A percentile compares a stretch with the other conserved stretches of the same genome.
phyloP scores from a whole-genome alignment of 345 rosid species.

The Cochlearia excelsa region DNA sequence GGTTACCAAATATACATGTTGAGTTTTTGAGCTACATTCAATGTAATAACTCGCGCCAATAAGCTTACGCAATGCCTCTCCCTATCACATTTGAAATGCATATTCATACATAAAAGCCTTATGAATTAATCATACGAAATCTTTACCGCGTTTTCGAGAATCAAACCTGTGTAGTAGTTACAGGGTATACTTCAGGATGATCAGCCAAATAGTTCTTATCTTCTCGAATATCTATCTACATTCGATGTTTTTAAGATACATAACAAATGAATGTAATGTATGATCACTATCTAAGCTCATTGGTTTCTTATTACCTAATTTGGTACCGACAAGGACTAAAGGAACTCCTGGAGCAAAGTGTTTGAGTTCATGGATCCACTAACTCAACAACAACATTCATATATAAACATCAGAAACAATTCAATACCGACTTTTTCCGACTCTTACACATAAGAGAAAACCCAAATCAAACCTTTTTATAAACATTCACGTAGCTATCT shows the following conservation, averaged over 20 bases:
- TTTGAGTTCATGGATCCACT: conserved; percentile 99
- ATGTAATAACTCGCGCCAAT: conserved; percentile 78
- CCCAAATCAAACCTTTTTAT: conserved; percentile 56
- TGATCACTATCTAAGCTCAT: conserved; percentile 21
- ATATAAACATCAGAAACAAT: conserved; percentile 27
- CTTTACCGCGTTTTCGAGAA: too few relatives aligned
- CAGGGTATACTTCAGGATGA: conserved; percentile 83
- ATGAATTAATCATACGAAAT: background rate
- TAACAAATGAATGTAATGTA: too few relatives aligned
- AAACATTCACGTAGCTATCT: conserved; percentile 78
- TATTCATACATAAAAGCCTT: background rate
- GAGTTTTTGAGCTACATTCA: conserved; percentile 93
- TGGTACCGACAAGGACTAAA: conserved; percentile 84
- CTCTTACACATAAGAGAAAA: conserved; percentile 1
- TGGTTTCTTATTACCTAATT: conserved; percentile 63
- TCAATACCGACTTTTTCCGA: conserved; percentile 2
- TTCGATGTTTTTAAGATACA: too few relatives aligned
- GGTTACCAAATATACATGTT: conserved; percentile 48
- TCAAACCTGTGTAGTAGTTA: conserved; percentile 79
- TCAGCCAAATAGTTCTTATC: conserved; percentile 78
- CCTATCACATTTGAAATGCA: conserved; percentile 35
- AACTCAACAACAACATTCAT: conserved; percentile 36
- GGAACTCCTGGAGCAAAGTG: conserved; percentile 94
- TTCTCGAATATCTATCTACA: conserved; percentile 91
- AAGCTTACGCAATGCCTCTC: conserved; percentile 85